phyloP scores from a whole-genome alignment of 139 green algal genomes.

The Picocystis salinarum region DNA sequence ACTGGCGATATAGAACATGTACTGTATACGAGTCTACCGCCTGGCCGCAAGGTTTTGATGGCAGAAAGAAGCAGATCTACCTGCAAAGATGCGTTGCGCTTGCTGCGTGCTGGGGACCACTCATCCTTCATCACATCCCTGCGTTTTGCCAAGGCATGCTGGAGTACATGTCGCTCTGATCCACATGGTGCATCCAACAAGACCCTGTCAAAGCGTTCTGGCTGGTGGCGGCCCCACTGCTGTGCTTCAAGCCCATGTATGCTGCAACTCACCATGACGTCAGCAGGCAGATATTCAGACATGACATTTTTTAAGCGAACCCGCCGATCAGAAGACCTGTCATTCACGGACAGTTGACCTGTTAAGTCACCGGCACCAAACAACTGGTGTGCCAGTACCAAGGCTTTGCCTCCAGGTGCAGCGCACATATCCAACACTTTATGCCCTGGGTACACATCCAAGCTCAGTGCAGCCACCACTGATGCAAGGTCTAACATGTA shows the following conservation, averaged over 20 bases:
- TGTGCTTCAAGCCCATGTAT: slow-evolving; percentile 15
- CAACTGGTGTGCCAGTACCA: slow-evolving; percentile 70
- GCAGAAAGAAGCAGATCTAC: slow-evolving; percentile 42
- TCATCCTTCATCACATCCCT: slow-evolving; percentile 2
- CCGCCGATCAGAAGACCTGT: slow-evolving; percentile 17
- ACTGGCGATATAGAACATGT: slow-evolving; percentile 48
- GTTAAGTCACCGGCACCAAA: slow-evolving; percentile 16
- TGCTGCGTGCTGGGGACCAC: slow-evolving; percentile 30
- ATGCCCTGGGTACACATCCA: slow-evolving; percentile 17
- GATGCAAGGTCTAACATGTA: slow-evolving; percentile 46
- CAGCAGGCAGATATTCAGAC: slow-evolving; percentile 19
- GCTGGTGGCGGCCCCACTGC: slow-evolving; percentile 15
- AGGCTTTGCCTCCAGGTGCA: slow-evolving; percentile 76
- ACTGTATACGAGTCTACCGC: slow-evolving; percentile 65
- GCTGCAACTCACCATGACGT: slow-evolving; percentile 5
- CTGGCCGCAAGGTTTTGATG: slow-evolving; percentile 49
- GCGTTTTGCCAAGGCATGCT: slow-evolving; percentile 6
- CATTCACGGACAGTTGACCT: slow-evolving; percentile 12
- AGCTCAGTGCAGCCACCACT: slow-evolving; percentile 29
- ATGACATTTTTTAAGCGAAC: slow-evolving; percentile 19
- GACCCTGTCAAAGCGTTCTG: slow-evolving; percentile 54
- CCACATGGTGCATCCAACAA: slow-evolving; percentile 79
- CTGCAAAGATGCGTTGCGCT: slow-evolving; percentile 45
- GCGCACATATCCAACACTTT: slow-evolving; percentile 82
- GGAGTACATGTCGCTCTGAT: slow-evolving; percentile 30